Conservation (phyloP, 2,329 filamentous ascomycete species). For the Colletotrichum tamarilloi region DNA sequence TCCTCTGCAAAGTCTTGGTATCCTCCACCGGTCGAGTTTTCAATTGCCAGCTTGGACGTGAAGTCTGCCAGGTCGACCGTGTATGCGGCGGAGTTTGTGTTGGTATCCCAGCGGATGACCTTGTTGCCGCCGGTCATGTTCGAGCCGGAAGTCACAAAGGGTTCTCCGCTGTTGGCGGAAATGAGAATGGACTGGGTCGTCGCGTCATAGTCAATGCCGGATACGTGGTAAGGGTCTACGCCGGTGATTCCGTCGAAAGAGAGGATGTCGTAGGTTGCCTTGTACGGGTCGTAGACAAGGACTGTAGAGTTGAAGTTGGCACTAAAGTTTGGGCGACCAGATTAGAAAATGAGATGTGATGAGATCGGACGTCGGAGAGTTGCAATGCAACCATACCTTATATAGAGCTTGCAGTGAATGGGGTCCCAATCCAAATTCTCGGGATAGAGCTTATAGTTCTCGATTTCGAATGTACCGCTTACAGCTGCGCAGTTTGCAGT, state of each 20-base stretch:
- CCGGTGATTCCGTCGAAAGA: background rate
- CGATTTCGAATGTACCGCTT: background rate
- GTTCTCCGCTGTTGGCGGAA: background rate
- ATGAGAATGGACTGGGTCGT: background rate
- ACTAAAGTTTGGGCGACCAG: background rate
- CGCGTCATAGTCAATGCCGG: background rate
- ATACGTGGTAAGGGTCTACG: background rate
- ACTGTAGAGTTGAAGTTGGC: background rate
- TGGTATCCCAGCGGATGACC: slow-evolving; percentile 10
- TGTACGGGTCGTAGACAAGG: background rate
- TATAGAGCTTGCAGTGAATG: slow-evolving; percentile 1
- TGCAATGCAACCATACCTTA: background rate
- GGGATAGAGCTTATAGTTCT: background rate
- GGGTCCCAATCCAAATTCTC: slow-evolving; percentile 3
- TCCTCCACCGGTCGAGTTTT: background rate
- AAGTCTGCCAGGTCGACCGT: background rate
- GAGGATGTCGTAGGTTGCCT: background rate
- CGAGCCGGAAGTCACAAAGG: background rate
- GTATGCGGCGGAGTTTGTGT: slow-evolving; percentile 2
- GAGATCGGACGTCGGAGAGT: background rate
- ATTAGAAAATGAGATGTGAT: background rate
- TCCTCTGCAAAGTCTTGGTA: background rate
- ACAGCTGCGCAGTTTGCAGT: background rate
- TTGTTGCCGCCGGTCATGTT: slow-evolving; percentile 2
- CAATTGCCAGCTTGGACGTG: background rate